These are phyloP conservation scores for Phytophthora tubulina DNA, from an alignment of 352 stramenopile genomes.

Conservation along the genomic window DNA sequence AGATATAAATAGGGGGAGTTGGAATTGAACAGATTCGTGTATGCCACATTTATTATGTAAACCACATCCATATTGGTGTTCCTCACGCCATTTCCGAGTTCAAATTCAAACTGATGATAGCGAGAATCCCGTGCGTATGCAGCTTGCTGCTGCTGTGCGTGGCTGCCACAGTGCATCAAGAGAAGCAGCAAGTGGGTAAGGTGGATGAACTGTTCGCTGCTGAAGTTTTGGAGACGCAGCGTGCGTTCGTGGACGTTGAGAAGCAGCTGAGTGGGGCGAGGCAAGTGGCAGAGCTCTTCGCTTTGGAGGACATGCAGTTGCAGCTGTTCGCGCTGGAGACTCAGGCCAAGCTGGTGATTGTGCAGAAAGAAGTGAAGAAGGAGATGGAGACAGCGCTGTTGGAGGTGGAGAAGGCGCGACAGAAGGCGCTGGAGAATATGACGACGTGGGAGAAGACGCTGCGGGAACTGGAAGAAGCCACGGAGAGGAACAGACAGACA, in stretches of 20 bases:
- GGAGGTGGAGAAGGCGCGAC: constrained; percentile 18
- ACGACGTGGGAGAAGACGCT: constrained; percentile 34
- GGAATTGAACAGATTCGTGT: no score
- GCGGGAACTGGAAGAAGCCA: constrained; percentile 26
- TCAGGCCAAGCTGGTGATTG: constrained; percentile 14
- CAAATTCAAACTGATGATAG: neutral
- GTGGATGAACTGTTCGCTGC: constrained; percentile 5
- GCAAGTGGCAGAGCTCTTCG: constrained; percentile 35
- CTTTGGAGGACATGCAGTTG: constrained; percentile 34
- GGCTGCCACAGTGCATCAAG: neutral
- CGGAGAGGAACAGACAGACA: constrained; percentile 27
- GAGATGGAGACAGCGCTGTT: constrained; percentile 22
- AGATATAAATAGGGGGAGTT: no score
- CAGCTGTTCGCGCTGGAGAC: constrained; percentile 35
- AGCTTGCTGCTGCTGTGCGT: constrained; percentile 24
- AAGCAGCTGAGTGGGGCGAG: constrained; percentile 33
- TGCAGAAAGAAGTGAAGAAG: constrained; percentile 18
- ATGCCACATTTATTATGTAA: no score
- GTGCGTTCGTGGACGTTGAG: constrained; percentile 22
- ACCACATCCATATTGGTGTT: no score
- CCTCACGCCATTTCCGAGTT: neutral
- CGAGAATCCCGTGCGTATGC: neutral
- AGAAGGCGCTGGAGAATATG: constrained; percentile 23
- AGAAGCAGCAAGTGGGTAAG: neutral
- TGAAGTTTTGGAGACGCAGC: constrained; percentile 28